These are phyloP conservation scores for Starmerella bombi DNA, from an alignment of 805 yeast species.

Conservation along the genomic window DNA sequence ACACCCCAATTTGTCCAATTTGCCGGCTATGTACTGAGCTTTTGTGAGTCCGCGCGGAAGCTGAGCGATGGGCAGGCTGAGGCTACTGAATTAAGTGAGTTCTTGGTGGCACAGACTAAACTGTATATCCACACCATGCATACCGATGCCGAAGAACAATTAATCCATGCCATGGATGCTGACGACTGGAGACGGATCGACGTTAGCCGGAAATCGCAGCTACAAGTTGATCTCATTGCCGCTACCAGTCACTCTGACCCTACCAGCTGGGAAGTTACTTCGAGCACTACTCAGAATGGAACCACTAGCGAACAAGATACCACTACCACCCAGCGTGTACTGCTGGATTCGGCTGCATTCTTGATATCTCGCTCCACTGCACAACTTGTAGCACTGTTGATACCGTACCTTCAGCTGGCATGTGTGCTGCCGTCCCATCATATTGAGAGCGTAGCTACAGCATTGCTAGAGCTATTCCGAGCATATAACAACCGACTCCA, in stretches of 20 bases:
- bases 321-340: constrained; percentile 14
- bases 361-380: constrained; percentile 43
- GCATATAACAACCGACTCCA: constrained; percentile 42
- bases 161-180: constrained; percentile 41
- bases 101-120: constrained; percentile 52
- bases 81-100: constrained; percentile 49
- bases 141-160: constrained; percentile 34
- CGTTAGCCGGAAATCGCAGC: constrained; percentile 39
- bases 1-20: constrained; percentile 52
- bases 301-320: neutral
- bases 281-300: neutral
- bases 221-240: constrained; percentile 38
- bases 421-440: constrained; percentile 40
- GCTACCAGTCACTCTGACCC: constrained; percentile 27
- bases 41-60: constrained; percentile 71
- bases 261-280: neutral
- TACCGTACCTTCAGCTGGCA: constrained; percentile 44
- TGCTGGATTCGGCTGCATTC: constrained; percentile 43
- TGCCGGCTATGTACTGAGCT: constrained; percentile 52
- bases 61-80: constrained; percentile 29
- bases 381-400: constrained; percentile 31
- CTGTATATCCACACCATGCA: constrained; percentile 47
- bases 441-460: constrained; percentile 20
- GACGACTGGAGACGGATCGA: constrained; percentile 73
- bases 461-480: constrained; percentile 35